Conservation (phyloP, 306 rosid genomes). For the Corylus avellana region DNA sequence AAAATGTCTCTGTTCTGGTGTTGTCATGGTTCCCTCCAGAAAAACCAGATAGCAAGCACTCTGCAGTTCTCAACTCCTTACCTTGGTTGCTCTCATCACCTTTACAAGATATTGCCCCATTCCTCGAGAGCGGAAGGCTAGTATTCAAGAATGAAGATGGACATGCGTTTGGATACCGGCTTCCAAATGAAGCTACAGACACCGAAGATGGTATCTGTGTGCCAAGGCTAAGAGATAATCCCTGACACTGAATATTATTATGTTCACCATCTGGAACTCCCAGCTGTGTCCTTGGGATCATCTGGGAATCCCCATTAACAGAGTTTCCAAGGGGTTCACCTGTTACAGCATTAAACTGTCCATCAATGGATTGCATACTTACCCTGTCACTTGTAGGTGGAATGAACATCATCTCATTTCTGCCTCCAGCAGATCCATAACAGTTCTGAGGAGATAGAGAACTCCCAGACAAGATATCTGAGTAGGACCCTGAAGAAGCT, state of each 20-base stretch:
- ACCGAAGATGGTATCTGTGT: conserved; percentile 50
- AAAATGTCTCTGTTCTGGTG: conserved; percentile 51
- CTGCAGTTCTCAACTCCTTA: conserved; percentile 46
- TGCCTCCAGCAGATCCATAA: conserved; percentile 47
- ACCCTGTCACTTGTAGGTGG: conserved; percentile 44
- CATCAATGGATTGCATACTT: conserved; percentile 41
- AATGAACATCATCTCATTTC: conserved; percentile 65
- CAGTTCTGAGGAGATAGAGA: conserved; percentile 50
- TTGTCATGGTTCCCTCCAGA: conserved; percentile 37
- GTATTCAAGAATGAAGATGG: conserved; percentile 47
- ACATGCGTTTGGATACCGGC: conserved; percentile 47
- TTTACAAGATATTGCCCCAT: conserved; percentile 31
- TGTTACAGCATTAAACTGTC: conserved; percentile 28
- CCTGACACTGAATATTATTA: conserved; percentile 62
- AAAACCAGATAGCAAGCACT: conserved; percentile 47
- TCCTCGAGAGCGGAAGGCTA: conserved; percentile 37
- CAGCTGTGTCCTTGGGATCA: conserved; percentile 31
- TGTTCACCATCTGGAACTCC: conserved; percentile 45
- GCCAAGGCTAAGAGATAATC: conserved; percentile 83
- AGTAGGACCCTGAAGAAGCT: conserved; percentile 61
- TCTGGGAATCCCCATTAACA: conserved; percentile 35
- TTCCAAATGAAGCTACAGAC: conserved; percentile 55
- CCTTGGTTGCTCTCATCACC: conserved; percentile 42
- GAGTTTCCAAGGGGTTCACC: conserved; percentile 36
- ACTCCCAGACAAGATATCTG: conserved; percentile 47